Evolutionary conservation across 2,329 filamentous ascomycete species (phyloP), one percentile per base, ranked within the genome.

Genomic region (Monilinia fructicola): DNA sequence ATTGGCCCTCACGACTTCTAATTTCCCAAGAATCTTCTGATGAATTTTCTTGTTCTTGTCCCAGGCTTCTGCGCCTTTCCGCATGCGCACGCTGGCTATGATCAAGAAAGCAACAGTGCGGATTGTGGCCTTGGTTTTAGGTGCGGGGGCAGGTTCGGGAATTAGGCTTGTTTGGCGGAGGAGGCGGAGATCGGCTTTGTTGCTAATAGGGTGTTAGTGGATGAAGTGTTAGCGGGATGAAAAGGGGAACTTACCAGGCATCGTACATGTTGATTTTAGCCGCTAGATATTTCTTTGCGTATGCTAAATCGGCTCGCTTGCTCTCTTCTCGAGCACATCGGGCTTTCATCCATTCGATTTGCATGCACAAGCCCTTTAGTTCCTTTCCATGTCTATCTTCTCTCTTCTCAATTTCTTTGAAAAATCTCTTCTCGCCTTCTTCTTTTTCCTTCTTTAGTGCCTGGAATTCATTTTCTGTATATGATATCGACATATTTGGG

Each of bases 271-370:
- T 87, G 64, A 96, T 86, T 78, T 92, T 88, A 77, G 92, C 82
- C 73, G 88, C 79, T 79, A 97, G 86, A 77, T 92, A 93, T 71
- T 85, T 87, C 83, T 99, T 99, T 70, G 92, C 92, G 79, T 90
- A 96, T 11, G 90, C 91, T 42, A 94, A 85, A 74, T 93, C 91
- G 69, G 85, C 84, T 53, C 95, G 85, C 79, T 98, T 89, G 61
- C 85, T 86, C 72, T 91, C 87, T 78, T 97, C 94, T 42, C 95
- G 86, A 76, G 87, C 84, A 80, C 90, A 91, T 63, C 90, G 87
- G 2, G 92, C 91, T 73, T 93, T 87, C 77, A 98, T 87, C 87
- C 91, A 98, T 74, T 93, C 86, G 76, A 98, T 94, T 79, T 98
- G 93, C 79, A 95, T 90, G 64, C 87, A 86, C 75, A 98, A 83